Evolutionary conservation across 192 early-diverging fungal species (phyloP).

Genomic region (Kappamyces sp.): DNA sequence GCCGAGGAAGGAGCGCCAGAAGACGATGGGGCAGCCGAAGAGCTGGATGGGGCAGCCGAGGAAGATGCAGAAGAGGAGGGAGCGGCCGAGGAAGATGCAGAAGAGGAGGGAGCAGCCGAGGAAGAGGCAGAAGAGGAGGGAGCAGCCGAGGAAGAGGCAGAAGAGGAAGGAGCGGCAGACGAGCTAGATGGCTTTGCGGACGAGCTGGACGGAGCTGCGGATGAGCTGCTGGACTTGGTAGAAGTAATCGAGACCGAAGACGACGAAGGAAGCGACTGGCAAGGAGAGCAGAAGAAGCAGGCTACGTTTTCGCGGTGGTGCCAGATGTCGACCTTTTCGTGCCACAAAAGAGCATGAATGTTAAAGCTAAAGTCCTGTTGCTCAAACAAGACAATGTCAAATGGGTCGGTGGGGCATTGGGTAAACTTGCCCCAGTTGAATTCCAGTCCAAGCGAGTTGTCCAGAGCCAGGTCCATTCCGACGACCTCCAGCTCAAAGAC

Average conservation of each 20-base stretch:
- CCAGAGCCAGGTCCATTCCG: conserved; percentile 12
- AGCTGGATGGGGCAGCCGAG: neutral
- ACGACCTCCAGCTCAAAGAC: neutral
- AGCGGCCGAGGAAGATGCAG: neutral
- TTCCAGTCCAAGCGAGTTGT: conserved; percentile 18
- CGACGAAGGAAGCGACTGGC: conserved; percentile 1
- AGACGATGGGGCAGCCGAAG: too few relatives aligned
- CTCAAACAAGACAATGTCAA: conserved; percentile 4
- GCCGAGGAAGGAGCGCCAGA: too few relatives aligned
- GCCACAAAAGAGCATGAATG: neutral
- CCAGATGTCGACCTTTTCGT: conserved; percentile 5
- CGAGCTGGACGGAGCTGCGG: too few relatives aligned
- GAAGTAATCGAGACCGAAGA: neutral
- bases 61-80: neutral
- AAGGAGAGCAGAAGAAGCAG: neutral
- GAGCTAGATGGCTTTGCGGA: too few relatives aligned
- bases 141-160: neutral
- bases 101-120: neutral
- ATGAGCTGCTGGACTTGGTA: conserved; percentile 11
- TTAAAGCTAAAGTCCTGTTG: conserved; percentile 7
- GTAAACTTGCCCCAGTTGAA: conserved; percentile 9
- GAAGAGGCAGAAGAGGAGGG: neutral
- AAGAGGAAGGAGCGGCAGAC: too few relatives aligned
- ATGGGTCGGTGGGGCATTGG: conserved; percentile 1
- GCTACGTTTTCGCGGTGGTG: neutral